A percentile compares a stretch with the other conserved stretches of the same genome.
Conservation (phyloP, 192 early-diverging fungal species). For the Radiomyces spectabilis region DNA sequence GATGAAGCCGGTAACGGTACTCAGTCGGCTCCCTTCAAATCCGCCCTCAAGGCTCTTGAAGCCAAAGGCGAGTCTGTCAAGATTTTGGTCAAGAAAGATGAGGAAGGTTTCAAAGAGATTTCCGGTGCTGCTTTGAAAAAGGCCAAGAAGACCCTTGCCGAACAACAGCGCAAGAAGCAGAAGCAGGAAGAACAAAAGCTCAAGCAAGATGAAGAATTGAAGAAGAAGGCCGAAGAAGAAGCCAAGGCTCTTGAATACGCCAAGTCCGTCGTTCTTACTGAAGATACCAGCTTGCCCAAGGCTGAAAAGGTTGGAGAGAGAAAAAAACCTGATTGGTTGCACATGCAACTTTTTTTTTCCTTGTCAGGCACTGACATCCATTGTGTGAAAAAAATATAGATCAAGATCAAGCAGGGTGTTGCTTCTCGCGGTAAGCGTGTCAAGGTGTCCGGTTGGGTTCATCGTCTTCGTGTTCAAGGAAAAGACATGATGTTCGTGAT, state of each 20-base stretch:
- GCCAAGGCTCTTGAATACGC: conserved; percentile 72
- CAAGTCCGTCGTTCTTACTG: conserved; percentile 66
- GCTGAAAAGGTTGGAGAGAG: conserved; percentile 50
- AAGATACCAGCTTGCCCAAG: conserved; percentile 66
- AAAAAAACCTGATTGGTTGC: neutral
- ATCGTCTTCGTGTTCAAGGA: conserved; percentile 91
- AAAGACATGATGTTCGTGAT: conserved; percentile 95
- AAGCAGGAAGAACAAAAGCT: conserved; percentile 74
- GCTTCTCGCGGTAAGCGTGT: conserved; percentile 70
- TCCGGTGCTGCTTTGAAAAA: conserved; percentile 93
- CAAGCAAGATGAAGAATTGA: conserved; percentile 59
- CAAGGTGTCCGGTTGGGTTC: conserved; percentile 91
- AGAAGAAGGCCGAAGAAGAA: conserved; percentile 71
- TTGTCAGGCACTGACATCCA: no score
- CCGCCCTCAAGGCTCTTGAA: conserved; percentile 65
- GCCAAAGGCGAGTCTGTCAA: conserved; percentile 39
- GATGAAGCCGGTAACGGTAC: conserved; percentile 77
- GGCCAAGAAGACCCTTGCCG: conserved; percentile 64
- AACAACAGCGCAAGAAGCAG: conserved; percentile 64
- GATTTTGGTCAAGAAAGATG: conserved; percentile 64
- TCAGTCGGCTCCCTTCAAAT: conserved; percentile 69
- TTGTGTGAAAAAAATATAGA: conserved; percentile 32
- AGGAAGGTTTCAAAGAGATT: conserved; percentile 67
- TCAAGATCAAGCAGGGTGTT: conserved; percentile 65
- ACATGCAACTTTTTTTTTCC: neutral